phyloP scores from a whole-genome alignment of 1,284 basidiomycete species.

The Neonothopanus nambi region DNA sequence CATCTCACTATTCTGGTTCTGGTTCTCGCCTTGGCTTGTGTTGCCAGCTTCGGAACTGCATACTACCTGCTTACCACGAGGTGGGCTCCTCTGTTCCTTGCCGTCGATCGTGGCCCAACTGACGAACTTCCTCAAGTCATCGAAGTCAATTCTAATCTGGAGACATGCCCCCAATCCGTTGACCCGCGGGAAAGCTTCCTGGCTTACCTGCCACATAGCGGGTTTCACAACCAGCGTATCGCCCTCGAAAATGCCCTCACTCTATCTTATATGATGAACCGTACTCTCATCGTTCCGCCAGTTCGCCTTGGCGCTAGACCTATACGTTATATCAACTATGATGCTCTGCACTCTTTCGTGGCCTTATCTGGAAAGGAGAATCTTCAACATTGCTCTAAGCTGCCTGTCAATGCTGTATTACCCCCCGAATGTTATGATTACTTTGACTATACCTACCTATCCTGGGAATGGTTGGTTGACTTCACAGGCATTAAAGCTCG shows the following conservation, averaged over 20 bases:
- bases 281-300: conserved; percentile 74
- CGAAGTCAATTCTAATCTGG: conserved; percentile 22
- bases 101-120: conserved; percentile 25
- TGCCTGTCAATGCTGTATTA: conserved; percentile 29
- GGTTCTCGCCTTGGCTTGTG: conserved; percentile 46
- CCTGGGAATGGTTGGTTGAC: conserved; percentile 73
- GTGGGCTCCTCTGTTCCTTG: conserved; percentile 40
- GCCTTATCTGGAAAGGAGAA: conserved; percentile 52
- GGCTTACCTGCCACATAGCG: conserved; percentile 74
- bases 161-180: conserved; percentile 16
- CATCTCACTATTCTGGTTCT: conserved; percentile 37
- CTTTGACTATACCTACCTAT: conserved; percentile 57
- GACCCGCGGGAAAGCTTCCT: conserved; percentile 43
- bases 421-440: conserved; percentile 62
- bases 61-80: conserved; percentile 66
- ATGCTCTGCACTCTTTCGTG: conserved; percentile 51
- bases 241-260: conserved; percentile 79
- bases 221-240: conserved; percentile 84
- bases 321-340: conserved; percentile 62
- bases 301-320: conserved; percentile 63
- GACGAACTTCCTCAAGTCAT: conserved; percentile 31
- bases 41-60: conserved; percentile 57
- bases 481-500: conserved; percentile 34
- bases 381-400: conserved; percentile 48
- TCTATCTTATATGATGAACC: conserved; percentile 66